phyloP scores from a whole-genome alignment of 257 asterid species.

The Galeopsis tetrahit region DNA sequence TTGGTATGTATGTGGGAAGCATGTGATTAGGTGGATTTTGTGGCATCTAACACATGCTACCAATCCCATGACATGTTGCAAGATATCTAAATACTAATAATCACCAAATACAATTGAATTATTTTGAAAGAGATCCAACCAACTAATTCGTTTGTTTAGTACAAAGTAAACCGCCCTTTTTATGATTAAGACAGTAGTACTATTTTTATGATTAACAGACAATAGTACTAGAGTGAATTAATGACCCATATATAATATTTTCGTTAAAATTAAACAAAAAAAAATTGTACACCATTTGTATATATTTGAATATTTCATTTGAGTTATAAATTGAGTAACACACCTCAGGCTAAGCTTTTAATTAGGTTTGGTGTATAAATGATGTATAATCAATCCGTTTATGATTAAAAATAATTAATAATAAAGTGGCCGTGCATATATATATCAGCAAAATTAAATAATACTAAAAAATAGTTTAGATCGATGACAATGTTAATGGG shows the following conservation, averaged over 20 bases:
- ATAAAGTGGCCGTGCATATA: neutral
- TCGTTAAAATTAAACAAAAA: too few species aligned
- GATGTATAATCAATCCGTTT: neutral
- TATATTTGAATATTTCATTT: too few species aligned
- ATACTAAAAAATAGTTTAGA: slow-evolving; percentile 33
- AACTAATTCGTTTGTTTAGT: slow-evolving; percentile 35
- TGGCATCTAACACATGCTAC: slow-evolving; percentile 81
- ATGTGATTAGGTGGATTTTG: slow-evolving; percentile 78
- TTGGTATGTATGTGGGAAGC: slow-evolving; percentile 47
- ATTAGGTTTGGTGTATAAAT: neutral
- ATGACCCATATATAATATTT: neutral
- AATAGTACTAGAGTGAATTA: neutral
- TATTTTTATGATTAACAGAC: slow-evolving; percentile 8
- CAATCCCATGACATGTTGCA: slow-evolving; percentile 38
- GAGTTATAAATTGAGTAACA: neutral
- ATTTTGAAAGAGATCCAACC: slow-evolving; percentile 18
- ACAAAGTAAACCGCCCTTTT: slow-evolving; percentile 34
- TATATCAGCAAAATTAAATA: neutral
- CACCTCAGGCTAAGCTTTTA: neutral
- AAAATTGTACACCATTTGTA: too few species aligned
- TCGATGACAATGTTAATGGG: slow-evolving; percentile 49
- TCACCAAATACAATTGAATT: slow-evolving; percentile 18
- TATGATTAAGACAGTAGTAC: neutral
- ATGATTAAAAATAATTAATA: neutral
- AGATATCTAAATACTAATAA: slow-evolving; percentile 31